Evolutionary conservation across 805 yeast species (phyloP).

Genomic region (Yamadazyma philogaea): DNA sequence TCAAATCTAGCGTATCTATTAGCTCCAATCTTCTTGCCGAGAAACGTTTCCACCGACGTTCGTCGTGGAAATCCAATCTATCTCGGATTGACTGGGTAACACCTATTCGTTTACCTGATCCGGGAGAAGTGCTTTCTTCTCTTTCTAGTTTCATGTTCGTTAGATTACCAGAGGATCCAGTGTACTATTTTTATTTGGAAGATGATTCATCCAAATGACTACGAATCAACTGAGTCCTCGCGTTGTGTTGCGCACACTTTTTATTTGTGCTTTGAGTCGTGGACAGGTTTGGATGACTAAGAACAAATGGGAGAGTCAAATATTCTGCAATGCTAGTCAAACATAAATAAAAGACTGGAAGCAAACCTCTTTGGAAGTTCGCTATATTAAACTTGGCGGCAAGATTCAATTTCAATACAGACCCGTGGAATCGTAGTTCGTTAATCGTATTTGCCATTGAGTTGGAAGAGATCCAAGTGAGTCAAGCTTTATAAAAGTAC

Average conservation of each 20-base stretch:
- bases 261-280: background rate
- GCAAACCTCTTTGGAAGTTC: too few relatives aligned
- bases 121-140: slow-evolving; percentile 9
- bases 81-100: slow-evolving; percentile 57
- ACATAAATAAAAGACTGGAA: background rate
- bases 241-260: slow-evolving; percentile 4
- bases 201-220: slow-evolving; percentile 9
- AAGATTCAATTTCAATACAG: too few relatives aligned
- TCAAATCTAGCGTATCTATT: slow-evolving; percentile 68
- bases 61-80: slow-evolving; percentile 74
- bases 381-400: too few relatives aligned
- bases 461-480: too few relatives aligned
- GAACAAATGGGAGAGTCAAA: background rate
- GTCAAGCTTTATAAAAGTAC: too few relatives aligned
- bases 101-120: slow-evolving; percentile 40
- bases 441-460: too few relatives aligned
- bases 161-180: background rate
- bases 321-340: background rate
- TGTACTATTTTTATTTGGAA: background rate
- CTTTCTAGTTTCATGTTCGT: slow-evolving; percentile 2
- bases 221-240: slow-evolving; percentile 8
- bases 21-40: slow-evolving; percentile 87
- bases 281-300: background rate
- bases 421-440: too few relatives aligned
- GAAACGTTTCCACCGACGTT: slow-evolving; percentile 81